Base-by-base conservation (phyloP, 1,284 basidiomycete genomes). In the Peniophora sp. region DNA sequence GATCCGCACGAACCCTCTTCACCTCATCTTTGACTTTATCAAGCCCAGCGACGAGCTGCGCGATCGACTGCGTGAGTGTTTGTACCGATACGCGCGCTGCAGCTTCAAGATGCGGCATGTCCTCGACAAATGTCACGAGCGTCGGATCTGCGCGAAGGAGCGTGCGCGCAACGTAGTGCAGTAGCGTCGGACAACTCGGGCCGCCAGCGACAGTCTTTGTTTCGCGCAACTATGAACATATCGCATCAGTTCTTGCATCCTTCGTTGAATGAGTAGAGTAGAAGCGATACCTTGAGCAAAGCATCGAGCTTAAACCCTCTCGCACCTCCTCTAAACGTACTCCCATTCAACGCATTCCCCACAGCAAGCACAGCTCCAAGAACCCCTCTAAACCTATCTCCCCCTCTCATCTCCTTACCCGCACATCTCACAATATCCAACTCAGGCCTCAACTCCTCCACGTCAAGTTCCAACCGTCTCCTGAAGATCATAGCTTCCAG, bases 401-500 rank as follows among this genome's bases (percentile, higher is more conserved):
- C 92, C 0, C 67, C 64, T n/a, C 78, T 79, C n/a, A 96, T 65
- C 62, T 96, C 89, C 24, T 71, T 73, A 35, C 81, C 84, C 0
- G 91, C 91, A 53, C 79, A 78, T 47, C 83, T 77, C n/a, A 96
- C 63, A 16, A 83, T 83, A 56, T 85, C 78, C 12, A 96, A 65
- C 55, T 96, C 92, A 0, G 90, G 91, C 35, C 87, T 79, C 39
- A 90, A 76, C 68, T 96, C 93, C 53, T 85, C 89, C 35, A 94
- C 74, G 32, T 92, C 89, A 45, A 92, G 61, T 50, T 94, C 89
- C 20, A 96, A 77, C 55, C 82, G 85, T 20, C 83, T 77, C 20
- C 90, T 81, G 65, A 89, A 95, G 14, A 93, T 64, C 85, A 95
- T 92, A 59, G 83, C 87, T 5, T 84, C 80, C 32, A 94, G 65